phyloP scores from a whole-genome alignment of 2,329 filamentous ascomycete genomes.

The Penicillium psychrosexuale region DNA sequence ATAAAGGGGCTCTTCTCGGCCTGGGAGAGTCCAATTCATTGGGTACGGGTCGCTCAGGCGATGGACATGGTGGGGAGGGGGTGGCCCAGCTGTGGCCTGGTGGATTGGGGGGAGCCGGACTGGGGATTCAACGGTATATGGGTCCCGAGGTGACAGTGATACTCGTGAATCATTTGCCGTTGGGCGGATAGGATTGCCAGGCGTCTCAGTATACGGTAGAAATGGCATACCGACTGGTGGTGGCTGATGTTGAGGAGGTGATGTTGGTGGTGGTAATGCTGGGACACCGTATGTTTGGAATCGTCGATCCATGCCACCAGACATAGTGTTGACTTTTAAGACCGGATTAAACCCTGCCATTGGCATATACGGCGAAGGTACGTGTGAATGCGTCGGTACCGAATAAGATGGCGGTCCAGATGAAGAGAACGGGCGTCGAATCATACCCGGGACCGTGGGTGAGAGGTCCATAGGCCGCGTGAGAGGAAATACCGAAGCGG shows the following conservation, averaged over 20 bases:
- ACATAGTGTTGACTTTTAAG: constrained; percentile 19
- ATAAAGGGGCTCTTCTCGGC: constrained; percentile 23
- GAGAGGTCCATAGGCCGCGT: constrained; percentile 29
- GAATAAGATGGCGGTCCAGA: constrained; percentile 29
- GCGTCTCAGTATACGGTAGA: constrained; percentile 28
- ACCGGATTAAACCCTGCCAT: constrained; percentile 29
- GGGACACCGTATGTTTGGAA: constrained; percentile 29
- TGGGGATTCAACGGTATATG: constrained; percentile 30
- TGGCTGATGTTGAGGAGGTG: constrained; percentile 35
- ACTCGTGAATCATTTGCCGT: constrained; percentile 24
- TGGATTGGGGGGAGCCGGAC: constrained; percentile 40
- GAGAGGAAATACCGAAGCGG: constrained; percentile 29
- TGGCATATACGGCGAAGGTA: constrained; percentile 26
- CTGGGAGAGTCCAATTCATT: constrained; percentile 24
- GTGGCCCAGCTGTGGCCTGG: constrained; percentile 28
- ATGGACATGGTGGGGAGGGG: constrained; percentile 26
- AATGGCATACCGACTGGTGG: constrained; percentile 22
- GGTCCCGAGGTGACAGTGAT: constrained; percentile 27
- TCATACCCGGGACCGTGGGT: constrained; percentile 23
- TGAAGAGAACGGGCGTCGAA: constrained; percentile 34
- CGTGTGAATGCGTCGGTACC: constrained; percentile 23
- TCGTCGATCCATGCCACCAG: constrained; percentile 25
- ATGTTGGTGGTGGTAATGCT: constrained; percentile 29
- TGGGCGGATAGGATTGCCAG: constrained; percentile 26
- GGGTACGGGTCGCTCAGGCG: constrained; percentile 37